Evolutionary conservation across 768 basidiomycete species (phyloP).

Genomic region (Termitomyces sp.): DNA sequence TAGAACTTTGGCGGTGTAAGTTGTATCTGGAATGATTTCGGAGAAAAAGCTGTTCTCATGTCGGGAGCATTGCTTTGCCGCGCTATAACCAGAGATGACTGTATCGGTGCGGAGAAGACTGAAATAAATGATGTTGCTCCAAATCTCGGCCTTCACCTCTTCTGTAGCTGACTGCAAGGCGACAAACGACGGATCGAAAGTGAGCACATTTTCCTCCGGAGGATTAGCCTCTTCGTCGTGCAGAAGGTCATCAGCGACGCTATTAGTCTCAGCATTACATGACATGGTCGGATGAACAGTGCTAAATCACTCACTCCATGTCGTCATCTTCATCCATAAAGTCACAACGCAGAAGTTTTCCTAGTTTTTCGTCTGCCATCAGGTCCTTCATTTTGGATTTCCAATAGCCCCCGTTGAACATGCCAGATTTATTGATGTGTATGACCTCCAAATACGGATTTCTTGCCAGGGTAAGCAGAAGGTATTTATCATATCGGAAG

Average conservation of each 20-base stretch:
- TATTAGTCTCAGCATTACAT: not conserved
- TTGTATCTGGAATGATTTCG: not conserved
- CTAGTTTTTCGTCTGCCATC: not conserved
- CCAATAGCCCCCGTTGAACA: not conserved
- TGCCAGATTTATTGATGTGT: not conserved
- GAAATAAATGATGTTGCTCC: slow-evolving; percentile 5
- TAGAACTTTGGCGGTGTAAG: not conserved
- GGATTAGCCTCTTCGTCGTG: not conserved
- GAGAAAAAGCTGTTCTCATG: too few relatives aligned
- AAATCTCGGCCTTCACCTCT: not conserved
- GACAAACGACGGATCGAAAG: slow-evolving; percentile 1
- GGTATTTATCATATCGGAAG: not conserved
- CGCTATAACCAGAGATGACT: not conserved
- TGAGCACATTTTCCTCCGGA: not conserved
- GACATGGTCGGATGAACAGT: not conserved
- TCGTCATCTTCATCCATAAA: not conserved
- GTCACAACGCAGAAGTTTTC: not conserved
- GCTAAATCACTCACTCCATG: not conserved
- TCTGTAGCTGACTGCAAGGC: slow-evolving; percentile 1
- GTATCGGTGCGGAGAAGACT: not conserved
- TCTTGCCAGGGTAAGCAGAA: not conserved
- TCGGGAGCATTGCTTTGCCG: too few relatives aligned
- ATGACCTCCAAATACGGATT: slow-evolving; percentile 1
- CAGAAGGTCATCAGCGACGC: not conserved
- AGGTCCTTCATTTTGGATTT: not conserved